These are phyloP conservation scores for Plantago major DNA, from an alignment of 257 asterid species.

Conservation along the genomic window DNA sequence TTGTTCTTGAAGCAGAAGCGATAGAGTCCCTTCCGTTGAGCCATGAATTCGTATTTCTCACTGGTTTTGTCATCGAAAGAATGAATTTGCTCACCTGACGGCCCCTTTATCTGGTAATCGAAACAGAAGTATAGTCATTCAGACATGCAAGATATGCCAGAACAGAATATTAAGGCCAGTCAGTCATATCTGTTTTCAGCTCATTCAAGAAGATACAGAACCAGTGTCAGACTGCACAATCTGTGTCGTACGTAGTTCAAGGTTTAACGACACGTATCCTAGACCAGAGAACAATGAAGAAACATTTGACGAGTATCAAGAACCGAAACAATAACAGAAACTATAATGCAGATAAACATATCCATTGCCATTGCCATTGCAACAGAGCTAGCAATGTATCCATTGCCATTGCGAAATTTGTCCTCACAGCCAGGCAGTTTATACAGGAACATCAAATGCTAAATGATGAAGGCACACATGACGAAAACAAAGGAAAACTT, in stretches of 20 bases:
- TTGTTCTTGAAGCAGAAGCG: slow-evolving; percentile 70
- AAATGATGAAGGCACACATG: background rate
- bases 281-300: too few relatives aligned
- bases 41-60: slow-evolving; percentile 63
- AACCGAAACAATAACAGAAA: too few relatives aligned
- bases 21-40: slow-evolving; percentile 51
- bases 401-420: background rate
- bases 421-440: background rate
- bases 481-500: background rate
- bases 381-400: background rate
- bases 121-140: background rate
- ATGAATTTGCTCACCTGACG: slow-evolving; percentile 51
- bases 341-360: too few relatives aligned
- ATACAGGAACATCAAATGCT: background rate
- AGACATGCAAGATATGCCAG: background rate
- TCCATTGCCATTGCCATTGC: too few relatives aligned
- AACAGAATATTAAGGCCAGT: background rate
- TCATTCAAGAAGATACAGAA: background rate
- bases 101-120: slow-evolving; percentile 66
- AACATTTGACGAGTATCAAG: too few relatives aligned
- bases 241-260: too few relatives aligned
- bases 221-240: too few relatives aligned
- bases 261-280: too few relatives aligned
- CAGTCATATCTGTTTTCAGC: background rate
- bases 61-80: slow-evolving; percentile 61